These are phyloP conservation scores for Moesziomyces aphidis DNA, from an alignment of 1,284 basidiomycete species.

Conservation along the genomic window DNA sequence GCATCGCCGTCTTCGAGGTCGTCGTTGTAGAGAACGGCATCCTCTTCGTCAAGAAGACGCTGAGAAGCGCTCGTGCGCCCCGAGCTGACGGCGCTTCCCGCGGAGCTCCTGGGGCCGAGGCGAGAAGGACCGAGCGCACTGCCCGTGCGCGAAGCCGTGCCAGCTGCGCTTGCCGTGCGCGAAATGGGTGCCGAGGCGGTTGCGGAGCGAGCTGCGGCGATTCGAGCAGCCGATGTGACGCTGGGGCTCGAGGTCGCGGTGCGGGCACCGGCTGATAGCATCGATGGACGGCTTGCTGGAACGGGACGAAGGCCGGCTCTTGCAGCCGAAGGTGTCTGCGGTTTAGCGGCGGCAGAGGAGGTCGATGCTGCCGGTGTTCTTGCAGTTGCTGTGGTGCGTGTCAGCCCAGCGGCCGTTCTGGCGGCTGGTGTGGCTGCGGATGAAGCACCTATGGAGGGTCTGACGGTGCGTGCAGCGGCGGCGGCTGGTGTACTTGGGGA, in stretches of 20 bases:
- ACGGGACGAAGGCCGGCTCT: constrained; percentile 56
- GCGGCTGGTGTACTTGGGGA: constrained; percentile 34
- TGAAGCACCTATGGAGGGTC: constrained; percentile 6
- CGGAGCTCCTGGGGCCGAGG: constrained; percentile 32
- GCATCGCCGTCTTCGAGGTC: constrained; percentile 15
- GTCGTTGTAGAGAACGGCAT: constrained; percentile 9
- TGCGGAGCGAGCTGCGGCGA: constrained; percentile 13
- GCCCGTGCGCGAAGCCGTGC: constrained; percentile 19
- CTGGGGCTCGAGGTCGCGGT: constrained; percentile 37
- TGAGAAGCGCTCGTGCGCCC: constrained; percentile 36
- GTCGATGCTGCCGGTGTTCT: constrained; percentile 7
- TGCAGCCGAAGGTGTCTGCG: constrained; percentile 44
- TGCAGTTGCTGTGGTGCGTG: constrained; percentile 15
- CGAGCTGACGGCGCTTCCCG: constrained; percentile 38
- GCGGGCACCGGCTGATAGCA: constrained; percentile 36
- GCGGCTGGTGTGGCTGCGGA: constrained; percentile 17
- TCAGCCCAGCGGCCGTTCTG: constrained; percentile 14
- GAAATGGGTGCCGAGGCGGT: constrained; percentile 39
- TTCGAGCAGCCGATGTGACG: constrained; percentile 24
- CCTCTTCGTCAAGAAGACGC: constrained; percentile 18
- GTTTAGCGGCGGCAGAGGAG: constrained; percentile 16
- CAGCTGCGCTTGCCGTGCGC: constrained; percentile 22
- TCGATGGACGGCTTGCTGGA: constrained; percentile 43
- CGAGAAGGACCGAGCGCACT: constrained; percentile 34
- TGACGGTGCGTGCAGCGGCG: constrained; percentile 13